A percentile compares a stretch with the other conserved stretches of the same genome.
These are phyloP conservation scores for Elsinoe perseae DNA, from an alignment of 2,329 filamentous ascomycete genomes.

Conservation along the genomic window DNA sequence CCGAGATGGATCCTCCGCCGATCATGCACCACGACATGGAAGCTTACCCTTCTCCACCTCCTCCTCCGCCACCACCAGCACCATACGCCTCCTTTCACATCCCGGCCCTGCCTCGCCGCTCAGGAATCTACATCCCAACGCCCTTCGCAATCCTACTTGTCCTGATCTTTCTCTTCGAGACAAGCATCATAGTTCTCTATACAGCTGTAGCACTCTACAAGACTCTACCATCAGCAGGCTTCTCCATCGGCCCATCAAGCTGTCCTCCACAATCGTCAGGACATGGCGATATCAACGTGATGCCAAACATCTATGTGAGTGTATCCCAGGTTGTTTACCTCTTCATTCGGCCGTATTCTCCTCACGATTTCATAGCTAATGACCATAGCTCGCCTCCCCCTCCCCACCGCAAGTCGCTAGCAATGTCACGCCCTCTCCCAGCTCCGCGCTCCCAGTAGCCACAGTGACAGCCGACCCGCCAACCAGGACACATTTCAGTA, in stretches of 20 bases:
- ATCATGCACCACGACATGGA: slow-evolving; percentile 21
- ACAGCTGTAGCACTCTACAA: slow-evolving; percentile 33
- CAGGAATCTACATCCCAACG: slow-evolving; percentile 29
- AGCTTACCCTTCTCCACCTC: slow-evolving; percentile 21
- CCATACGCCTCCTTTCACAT: slow-evolving; percentile 21
- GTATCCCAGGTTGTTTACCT: too few species aligned
- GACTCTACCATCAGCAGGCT: slow-evolving; percentile 26
- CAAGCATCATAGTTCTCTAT: slow-evolving; percentile 32
- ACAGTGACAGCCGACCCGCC: slow-evolving; percentile 18
- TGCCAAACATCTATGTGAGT: slow-evolving; percentile 26
- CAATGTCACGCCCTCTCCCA: background rate
- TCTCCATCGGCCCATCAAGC: slow-evolving; percentile 18
- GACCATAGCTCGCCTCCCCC: background rate
- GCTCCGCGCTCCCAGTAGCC: background rate
- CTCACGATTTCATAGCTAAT: background rate
- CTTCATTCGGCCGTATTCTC: background rate
- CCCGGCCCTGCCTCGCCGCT: slow-evolving; percentile 21
- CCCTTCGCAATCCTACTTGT: slow-evolving; percentile 29
- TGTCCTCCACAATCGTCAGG: slow-evolving; percentile 17
- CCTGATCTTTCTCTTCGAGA: slow-evolving; percentile 29
- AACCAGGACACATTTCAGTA: slow-evolving; percentile 16
- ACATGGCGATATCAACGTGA: slow-evolving; percentile 25
- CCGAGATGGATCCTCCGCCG: slow-evolving; percentile 17
- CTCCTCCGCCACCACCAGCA: slow-evolving; percentile 20
- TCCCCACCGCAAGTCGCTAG: background rate